phyloP scores from a whole-genome alignment of 768 basidiomycete species.

The Sporobolomyces roseus region DNA sequence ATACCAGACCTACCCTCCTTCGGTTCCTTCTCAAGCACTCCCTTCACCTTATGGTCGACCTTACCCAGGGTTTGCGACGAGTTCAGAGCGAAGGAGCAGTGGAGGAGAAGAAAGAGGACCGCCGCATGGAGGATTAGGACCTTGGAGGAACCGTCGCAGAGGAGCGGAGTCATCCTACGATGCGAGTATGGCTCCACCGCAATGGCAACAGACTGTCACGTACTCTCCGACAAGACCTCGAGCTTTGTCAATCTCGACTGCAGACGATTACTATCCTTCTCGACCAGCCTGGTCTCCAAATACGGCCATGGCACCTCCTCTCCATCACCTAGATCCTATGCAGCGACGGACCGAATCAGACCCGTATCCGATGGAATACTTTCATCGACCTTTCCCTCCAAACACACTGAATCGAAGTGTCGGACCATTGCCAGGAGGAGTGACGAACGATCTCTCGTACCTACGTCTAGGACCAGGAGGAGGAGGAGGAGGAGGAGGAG shows the following conservation, averaged over 20 bases:
- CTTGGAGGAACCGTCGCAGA: not conserved
- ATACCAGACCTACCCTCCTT: not conserved
- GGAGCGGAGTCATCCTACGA: not conserved
- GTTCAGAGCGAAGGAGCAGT: constrained; percentile 19
- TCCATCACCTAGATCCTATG: not conserved
- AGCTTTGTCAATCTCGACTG: constrained; percentile 23
- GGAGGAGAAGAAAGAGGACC: not conserved
- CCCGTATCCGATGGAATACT: not conserved
- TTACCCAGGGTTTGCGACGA: constrained; percentile 17
- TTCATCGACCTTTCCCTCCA: constrained; percentile 4
- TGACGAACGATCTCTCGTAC: constrained; percentile 7
- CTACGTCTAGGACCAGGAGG: not conserved
- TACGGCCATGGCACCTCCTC: not conserved
- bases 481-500: not conserved
- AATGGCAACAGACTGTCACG: not conserved
- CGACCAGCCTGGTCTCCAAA: constrained; percentile 5
- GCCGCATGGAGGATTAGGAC: not conserved
- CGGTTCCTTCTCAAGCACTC: not conserved
- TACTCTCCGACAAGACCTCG: constrained; percentile 12
- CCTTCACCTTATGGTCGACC: not conserved
- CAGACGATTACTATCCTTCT: constrained; percentile 21
- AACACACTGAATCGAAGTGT: not conserved
- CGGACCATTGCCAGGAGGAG: not conserved
- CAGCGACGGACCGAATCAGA: constrained; percentile 1
- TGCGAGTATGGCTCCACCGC: not conserved